Conservation (phyloP, 345 rosid genomes). For the Populus davidiana region DNA sequence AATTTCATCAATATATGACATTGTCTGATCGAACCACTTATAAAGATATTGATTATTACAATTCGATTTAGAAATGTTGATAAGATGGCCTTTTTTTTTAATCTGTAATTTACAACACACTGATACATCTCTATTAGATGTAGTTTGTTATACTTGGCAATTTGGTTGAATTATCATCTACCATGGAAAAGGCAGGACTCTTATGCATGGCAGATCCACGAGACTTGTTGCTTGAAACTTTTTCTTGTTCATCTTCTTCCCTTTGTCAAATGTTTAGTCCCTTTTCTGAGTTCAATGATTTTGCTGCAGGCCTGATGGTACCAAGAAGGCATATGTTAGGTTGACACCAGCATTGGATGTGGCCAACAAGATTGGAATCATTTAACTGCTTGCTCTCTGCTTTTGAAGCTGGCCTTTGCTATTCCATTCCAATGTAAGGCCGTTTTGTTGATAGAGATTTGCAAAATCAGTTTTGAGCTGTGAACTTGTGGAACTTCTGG, state of each 20-base stretch:
- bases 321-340: constrained; percentile 91
- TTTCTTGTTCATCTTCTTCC: not conserved
- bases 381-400: constrained; percentile 34
- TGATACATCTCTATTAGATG: not conserved
- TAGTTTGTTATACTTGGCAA: not conserved
- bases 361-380: constrained; percentile 96
- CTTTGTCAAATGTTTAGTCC: no score
- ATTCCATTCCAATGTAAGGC: not conserved
- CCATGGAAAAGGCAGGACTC: not conserved
- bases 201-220: not conserved
- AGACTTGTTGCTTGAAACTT: not conserved
- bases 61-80: not conserved
- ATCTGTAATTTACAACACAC: not conserved
- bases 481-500: constrained; percentile 4
- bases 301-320: constrained; percentile 79
- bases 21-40: not conserved
- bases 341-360: constrained; percentile 93
- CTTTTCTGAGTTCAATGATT: not conserved
- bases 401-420: not conserved
- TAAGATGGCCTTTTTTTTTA: not conserved
- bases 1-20: not conserved
- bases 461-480: constrained; percentile 4
- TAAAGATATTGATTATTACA: not conserved
- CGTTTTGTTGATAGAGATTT: constrained; percentile 8
- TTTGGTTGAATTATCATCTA: not conserved